These are phyloP conservation scores for Onygenales sp. DNA, from an alignment of 2,329 filamentous ascomycete genomes.

Conservation along the genomic window DNA sequence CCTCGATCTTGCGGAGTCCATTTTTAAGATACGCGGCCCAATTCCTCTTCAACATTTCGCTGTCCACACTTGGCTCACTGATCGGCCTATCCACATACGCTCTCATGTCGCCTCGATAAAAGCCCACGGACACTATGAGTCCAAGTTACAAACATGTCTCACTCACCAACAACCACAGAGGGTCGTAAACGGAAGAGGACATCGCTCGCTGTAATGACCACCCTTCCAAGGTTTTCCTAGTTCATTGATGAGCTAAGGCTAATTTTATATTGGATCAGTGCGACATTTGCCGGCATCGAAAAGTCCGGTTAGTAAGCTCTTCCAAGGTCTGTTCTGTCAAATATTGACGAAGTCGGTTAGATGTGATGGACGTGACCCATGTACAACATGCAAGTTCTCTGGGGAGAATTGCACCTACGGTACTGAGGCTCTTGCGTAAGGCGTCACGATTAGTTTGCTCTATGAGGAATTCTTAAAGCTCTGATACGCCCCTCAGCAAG, in stretches of 20 bases:
- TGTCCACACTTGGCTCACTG: no score
- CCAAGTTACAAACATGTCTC: background rate
- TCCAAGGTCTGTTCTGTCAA: background rate
- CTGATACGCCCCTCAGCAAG: conserved; percentile 21
- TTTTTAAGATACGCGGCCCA: background rate
- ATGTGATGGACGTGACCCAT: conserved; percentile 41
- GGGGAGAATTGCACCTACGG: conserved; percentile 21
- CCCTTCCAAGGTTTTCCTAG: background rate
- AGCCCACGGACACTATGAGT: no score
- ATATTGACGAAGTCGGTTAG: conserved; percentile 18
- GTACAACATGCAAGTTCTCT: conserved; percentile 18
- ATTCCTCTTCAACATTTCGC: background rate
- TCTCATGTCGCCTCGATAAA: no score
- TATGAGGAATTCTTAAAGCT: conserved; percentile 22
- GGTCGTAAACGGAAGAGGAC: conserved; percentile 19
- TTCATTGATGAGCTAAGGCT: conserved; percentile 5
- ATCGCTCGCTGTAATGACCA: conserved; percentile 17
- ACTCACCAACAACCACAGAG: conserved; percentile 3
- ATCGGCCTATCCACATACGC: no score
- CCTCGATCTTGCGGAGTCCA: background rate
- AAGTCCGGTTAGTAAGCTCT: conserved; percentile 33
- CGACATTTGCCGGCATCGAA: conserved; percentile 39
- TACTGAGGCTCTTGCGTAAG: conserved; percentile 20
- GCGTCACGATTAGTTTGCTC: conserved; percentile 18
- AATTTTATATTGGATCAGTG: conserved; percentile 25